Evolutionary conservation across 2,329 filamentous ascomycete genomes (phyloP).

Genomic region (Pochonia chlamydosporia): DNA sequence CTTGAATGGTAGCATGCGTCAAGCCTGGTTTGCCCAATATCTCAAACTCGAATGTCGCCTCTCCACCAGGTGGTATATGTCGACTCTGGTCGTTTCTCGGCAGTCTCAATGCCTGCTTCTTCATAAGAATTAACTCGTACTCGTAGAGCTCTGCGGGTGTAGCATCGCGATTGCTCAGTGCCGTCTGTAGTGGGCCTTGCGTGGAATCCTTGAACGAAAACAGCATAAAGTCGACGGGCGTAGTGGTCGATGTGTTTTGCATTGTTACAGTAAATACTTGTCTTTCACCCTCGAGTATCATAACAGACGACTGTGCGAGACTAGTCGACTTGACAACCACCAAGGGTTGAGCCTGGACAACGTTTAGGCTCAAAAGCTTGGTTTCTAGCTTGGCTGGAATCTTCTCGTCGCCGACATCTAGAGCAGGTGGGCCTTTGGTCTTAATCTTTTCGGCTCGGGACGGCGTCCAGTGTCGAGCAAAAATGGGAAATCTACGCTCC

Average conservation of each 20-base stretch:
- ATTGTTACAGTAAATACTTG: constrained; percentile 73
- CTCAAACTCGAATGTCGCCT: constrained; percentile 72
- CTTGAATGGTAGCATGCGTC: constrained; percentile 70
- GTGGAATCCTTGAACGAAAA: constrained; percentile 90
- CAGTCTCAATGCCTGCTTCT: constrained; percentile 62
- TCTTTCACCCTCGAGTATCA: constrained; percentile 88
- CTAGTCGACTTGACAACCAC: constrained; percentile 71
- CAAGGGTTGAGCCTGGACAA: constrained; percentile 74
- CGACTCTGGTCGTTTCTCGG: constrained; percentile 45
- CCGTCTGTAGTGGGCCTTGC: constrained; percentile 67
- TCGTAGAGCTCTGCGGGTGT: constrained; percentile 78
- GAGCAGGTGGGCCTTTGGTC: constrained; percentile 58
- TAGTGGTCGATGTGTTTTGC: constrained; percentile 65
- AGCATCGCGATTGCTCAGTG: constrained; percentile 70
- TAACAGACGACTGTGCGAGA: constrained; percentile 77
- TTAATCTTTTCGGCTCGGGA: constrained; percentile 70
- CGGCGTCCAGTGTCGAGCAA: constrained; percentile 69
- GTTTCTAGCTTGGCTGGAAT: constrained; percentile 38
- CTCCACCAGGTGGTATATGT: constrained; percentile 61
- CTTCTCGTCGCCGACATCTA: constrained; percentile 36
- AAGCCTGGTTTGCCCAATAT: constrained; percentile 82
- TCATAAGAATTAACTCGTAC: constrained; percentile 72
- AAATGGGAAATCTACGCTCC: constrained; percentile 78
- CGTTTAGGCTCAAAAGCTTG: constrained; percentile 57
- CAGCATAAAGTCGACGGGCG: constrained; percentile 74